These are phyloP conservation scores for Triticum timopheevii DNA, from an alignment of 176 grass and related monocot genomes.

Conservation along the genomic window DNA sequence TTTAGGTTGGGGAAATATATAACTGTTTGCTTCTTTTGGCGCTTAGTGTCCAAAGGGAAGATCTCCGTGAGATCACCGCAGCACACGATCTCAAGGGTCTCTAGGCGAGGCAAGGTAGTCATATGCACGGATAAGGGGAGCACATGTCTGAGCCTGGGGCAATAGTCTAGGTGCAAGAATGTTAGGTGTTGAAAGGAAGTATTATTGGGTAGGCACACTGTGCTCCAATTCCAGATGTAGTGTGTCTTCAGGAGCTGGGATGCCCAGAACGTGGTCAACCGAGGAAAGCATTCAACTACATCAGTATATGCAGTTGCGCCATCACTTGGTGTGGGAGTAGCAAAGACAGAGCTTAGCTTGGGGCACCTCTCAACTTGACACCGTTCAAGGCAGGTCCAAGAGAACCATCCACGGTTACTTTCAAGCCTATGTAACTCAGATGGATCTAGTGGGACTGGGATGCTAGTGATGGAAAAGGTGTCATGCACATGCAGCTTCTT, in stretches of 20 bases:
- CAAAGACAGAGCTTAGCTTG: not conserved
- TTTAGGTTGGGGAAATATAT: not conserved
- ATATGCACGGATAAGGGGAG: not conserved
- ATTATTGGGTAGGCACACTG: fast-evolving
- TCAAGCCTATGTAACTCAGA: too few species aligned
- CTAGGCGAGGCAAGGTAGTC: fast-evolving
- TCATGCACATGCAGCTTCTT: not conserved
- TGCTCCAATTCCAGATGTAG: not conserved
- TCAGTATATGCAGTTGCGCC: too few species aligned
- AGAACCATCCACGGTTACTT: too few species aligned
- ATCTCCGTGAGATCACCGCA: not conserved
- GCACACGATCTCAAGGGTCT: not conserved
- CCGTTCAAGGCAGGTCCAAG: not conserved
- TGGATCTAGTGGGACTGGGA: not conserved
- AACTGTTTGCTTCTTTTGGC: not conserved
- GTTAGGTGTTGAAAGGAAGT: fast-evolving
- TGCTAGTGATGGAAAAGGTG: not conserved
- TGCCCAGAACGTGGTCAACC: not conserved
- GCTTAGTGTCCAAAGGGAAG: not conserved
- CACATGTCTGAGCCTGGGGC: not conserved
- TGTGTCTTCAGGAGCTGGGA: not conserved
- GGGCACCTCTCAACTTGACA: slow-evolving; percentile 10
- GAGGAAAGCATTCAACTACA: fast-evolving
- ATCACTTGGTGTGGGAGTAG: too few species aligned
- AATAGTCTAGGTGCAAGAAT: not conserved